These are phyloP conservation scores for Cymbopogon citratus DNA, from an alignment of 176 grass and related monocot genomes.

Conservation along the genomic window DNA sequence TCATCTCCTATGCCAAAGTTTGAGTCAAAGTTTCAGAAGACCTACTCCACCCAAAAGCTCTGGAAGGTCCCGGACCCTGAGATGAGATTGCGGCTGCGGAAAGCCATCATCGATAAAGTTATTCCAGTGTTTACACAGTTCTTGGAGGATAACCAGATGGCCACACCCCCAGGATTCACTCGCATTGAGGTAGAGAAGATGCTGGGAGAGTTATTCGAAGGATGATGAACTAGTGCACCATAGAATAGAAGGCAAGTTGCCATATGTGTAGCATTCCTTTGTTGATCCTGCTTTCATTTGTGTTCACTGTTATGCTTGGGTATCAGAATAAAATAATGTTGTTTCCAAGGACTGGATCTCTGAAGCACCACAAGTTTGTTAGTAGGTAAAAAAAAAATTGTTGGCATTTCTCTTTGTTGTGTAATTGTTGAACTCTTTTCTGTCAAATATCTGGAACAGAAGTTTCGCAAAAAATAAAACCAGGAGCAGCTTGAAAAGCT, in stretches of 20 bases:
- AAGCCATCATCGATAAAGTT: background rate
- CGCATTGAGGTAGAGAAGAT: background rate
- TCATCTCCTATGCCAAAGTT: background rate
- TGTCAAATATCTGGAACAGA: no score
- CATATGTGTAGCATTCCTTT: background rate
- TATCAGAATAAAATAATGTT: background rate
- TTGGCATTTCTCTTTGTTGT: background rate
- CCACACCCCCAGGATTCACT: background rate
- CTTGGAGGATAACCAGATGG: background rate
- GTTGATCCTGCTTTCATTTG: background rate
- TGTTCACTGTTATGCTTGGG: background rate
- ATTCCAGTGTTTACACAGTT: background rate
- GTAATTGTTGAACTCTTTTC: background rate
- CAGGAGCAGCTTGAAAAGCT: no score
- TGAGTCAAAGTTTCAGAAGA: background rate
- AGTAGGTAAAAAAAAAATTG: no score
- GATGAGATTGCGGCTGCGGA: background rate
- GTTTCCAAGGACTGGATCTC: background rate
- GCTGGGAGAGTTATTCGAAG: constrained; percentile 9
- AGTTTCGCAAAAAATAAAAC: no score
- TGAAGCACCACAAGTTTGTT: background rate
- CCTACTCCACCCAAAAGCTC: background rate
- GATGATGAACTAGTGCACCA: background rate
- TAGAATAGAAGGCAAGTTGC: background rate
- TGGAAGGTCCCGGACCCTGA: background rate